Evolutionary conservation across 139 green algal species (phyloP).

Genomic region (Picochlorum sp.): DNA sequence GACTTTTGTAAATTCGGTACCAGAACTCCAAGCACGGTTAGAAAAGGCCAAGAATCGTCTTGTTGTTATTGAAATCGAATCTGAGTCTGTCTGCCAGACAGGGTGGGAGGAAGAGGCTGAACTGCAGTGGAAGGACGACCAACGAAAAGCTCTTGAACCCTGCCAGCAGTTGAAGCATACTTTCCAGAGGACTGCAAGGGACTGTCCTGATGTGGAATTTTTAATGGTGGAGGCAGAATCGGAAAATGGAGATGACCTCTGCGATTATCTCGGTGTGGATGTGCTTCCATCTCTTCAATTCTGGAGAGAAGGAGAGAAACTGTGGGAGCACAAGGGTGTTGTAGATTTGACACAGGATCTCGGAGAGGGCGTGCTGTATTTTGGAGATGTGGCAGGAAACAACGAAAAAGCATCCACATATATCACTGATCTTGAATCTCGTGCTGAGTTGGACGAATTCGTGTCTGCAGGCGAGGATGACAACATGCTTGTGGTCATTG

Average conservation of each 20-base stretch:
- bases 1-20: constrained; percentile 23
- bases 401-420: constrained; percentile 40
- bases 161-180: constrained; percentile 65
- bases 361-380: constrained; percentile 64
- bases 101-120: constrained; percentile 68
- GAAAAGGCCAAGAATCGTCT: constrained; percentile 47
- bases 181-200: constrained; percentile 59
- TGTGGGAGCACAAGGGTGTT: constrained; percentile 72
- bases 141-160: constrained; percentile 34
- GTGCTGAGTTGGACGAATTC: constrained; percentile 38
- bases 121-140: constrained; percentile 69
- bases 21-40: constrained; percentile 40
- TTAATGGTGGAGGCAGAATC: constrained; percentile 50
- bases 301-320: constrained; percentile 41
- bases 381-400: constrained; percentile 43
- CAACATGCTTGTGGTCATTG: constrained; percentile 37
- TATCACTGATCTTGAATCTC: constrained; percentile 51
- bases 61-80: constrained; percentile 68
- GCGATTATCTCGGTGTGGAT: constrained; percentile 55
- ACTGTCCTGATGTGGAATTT: constrained; percentile 69
- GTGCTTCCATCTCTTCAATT: constrained; percentile 76
- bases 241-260: constrained; percentile 36
- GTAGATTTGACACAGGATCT: constrained; percentile 49
- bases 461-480: constrained; percentile 2
- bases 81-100: constrained; percentile 56